A percentile compares a stretch with the other conserved stretches of the same genome.
Evolutionary conservation across 371 early-diverging fungal genomes (phyloP).

Genomic region (Mortierella sp.): DNA sequence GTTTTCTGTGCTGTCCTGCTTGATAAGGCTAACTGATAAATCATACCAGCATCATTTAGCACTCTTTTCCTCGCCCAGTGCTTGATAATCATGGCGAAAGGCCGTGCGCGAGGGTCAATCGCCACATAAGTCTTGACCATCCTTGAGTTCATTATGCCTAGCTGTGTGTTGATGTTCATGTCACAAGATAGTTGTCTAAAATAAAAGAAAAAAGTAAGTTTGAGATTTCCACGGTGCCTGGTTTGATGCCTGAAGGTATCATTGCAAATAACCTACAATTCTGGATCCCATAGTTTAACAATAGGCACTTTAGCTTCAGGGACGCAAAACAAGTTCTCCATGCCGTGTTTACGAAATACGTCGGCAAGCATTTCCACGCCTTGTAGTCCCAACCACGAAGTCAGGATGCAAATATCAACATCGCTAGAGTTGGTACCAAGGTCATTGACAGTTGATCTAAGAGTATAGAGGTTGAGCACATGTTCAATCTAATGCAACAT

Average conservation of each 20-base stretch:
- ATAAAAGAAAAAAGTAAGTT: background rate
- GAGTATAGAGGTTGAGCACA: background rate
- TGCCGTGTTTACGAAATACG: slow-evolving; percentile 63
- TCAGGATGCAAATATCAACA: slow-evolving; percentile 73
- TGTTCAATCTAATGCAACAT: background rate
- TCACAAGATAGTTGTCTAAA: slow-evolving; percentile 77
- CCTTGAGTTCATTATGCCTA: slow-evolving; percentile 83
- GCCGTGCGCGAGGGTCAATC: slow-evolving; percentile 84
- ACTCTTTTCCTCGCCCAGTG: slow-evolving; percentile 83
- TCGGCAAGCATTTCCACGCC: slow-evolving; percentile 62
- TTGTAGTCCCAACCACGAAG: slow-evolving; percentile 63
- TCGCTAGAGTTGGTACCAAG: slow-evolving; percentile 67
- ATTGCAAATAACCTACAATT: slow-evolving; percentile 60
- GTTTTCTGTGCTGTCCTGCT: background rate
- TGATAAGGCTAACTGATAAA: background rate
- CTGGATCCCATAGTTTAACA: slow-evolving; percentile 72
- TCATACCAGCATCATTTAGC: slow-evolving; percentile 78
- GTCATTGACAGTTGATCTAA: slow-evolving; percentile 71
- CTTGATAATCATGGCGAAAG: slow-evolving; percentile 82
- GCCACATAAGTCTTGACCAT: slow-evolving; percentile 84
- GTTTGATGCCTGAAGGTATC: background rate
- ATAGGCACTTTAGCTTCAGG: slow-evolving; percentile 77
- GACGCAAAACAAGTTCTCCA: slow-evolving; percentile 66
- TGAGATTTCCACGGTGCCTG: background rate
- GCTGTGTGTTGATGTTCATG: slow-evolving; percentile 85